Conservation (phyloP, 345 rosid species). For the Toxicodendron radicans region DNA sequence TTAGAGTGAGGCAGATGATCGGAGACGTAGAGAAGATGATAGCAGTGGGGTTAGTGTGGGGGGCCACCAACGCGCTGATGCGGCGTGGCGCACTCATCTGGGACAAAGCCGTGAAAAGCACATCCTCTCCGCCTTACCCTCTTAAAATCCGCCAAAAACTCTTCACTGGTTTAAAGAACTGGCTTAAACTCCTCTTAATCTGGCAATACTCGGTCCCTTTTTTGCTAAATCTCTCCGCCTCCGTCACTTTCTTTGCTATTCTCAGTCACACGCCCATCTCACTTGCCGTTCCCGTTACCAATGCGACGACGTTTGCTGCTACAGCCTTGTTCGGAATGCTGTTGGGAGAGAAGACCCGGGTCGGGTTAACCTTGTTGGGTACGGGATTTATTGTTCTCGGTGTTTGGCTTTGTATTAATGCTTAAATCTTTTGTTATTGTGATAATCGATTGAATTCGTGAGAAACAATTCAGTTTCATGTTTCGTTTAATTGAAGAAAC, state of each 20-base stretch:
- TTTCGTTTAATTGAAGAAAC: background rate
- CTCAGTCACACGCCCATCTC: constrained; percentile 73
- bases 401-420: constrained; percentile 70
- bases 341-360: constrained; percentile 67
- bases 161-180: constrained; percentile 36
- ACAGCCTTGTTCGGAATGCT: constrained; percentile 76
- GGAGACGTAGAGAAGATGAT: constrained; percentile 82
- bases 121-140: constrained; percentile 29
- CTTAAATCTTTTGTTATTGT: background rate
- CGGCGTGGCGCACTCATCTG: constrained; percentile 90
- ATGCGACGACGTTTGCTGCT: constrained; percentile 91
- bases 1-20: constrained; percentile 31
- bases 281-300: constrained; percentile 85
- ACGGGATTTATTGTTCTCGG: constrained; percentile 66
- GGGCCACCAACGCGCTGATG: constrained; percentile 85
- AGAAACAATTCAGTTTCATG: too few species aligned
- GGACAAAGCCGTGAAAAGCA: constrained; percentile 40
- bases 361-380: constrained; percentile 63
- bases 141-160: constrained; percentile 40
- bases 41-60: constrained; percentile 88
- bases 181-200: constrained; percentile 64
- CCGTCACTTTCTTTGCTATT: constrained; percentile 81
- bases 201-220: constrained; percentile 95
- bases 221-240: constrained; percentile 79
- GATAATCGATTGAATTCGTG: too few species aligned